phyloP scores from a whole-genome alignment of 176 grass and related monocot genomes.

The Paspalum notatum region DNA sequence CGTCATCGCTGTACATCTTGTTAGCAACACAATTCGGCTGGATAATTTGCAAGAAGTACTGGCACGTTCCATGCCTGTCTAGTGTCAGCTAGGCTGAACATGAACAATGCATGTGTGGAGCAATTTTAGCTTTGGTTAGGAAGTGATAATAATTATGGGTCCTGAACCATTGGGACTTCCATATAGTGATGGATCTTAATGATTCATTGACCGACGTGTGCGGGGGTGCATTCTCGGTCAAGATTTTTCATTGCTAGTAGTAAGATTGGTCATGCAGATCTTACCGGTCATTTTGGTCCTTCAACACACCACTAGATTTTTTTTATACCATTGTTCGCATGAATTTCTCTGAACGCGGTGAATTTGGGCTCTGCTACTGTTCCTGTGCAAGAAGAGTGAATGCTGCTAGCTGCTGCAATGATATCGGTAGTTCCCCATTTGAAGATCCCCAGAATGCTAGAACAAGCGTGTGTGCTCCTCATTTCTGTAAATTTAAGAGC shows the following conservation, averaged over 20 bases:
- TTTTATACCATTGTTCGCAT: slow-evolving; percentile 6
- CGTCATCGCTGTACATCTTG: neutral
- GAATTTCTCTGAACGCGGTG: slow-evolving; percentile 16
- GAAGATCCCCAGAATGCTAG: slow-evolving; percentile 49
- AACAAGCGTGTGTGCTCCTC: slow-evolving; percentile 28
- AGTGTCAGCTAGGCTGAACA: neutral
- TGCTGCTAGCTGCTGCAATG: slow-evolving; percentile 25
- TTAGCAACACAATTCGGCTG: neutral
- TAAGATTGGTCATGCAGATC: neutral
- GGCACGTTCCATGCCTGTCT: neutral
- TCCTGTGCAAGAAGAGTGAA: slow-evolving; percentile 39
- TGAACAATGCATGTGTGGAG: neutral
- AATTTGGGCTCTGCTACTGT: slow-evolving; percentile 10
- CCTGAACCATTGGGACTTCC: neutral
- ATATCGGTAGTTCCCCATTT: slow-evolving; percentile 36
- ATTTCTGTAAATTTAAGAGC: slow-evolving; percentile 38
- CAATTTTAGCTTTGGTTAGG: neutral
- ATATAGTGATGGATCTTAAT: neutral
- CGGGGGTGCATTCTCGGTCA: neutral
- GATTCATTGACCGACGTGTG: neutral
- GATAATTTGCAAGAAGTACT: too few species aligned
- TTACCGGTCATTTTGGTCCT: slow-evolving; percentile 11
- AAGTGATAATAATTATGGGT: neutral
- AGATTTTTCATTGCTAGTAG: slow-evolving; percentile 21
- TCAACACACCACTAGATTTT: neutral